Base-by-base conservation (phyloP, 192 early-diverging fungal genomes). In the Coemansia sp. region DNA sequence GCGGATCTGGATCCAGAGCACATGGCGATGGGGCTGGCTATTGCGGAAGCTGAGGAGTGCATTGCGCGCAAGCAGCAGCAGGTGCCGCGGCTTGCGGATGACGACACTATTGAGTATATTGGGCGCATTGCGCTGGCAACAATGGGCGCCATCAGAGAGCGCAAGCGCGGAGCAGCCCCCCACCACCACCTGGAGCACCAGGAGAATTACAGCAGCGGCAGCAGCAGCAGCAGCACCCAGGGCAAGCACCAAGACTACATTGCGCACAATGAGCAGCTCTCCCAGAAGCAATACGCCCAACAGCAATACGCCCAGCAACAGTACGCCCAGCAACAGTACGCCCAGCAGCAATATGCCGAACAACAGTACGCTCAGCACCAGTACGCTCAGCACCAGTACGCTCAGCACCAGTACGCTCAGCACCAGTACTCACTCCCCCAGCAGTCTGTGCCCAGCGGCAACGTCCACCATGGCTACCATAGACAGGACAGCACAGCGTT, bases 131-230 rank as follows among this genome's bases (percentile, higher is more conserved):
- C 79, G 1, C 19, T 81, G 61, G 79, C 79, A 11, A 76, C 79
- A 11, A 47, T 81, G 13, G 70, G 75, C 67, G 73, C 76, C 71
- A 81, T 81, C 57, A 81, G 75, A 58, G 61, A 66, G 19, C 74
- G 76, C 42, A 70, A 76, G 68, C 52, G 52, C 68, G 26, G 26
- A 26, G 26, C 26, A 26, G 26, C 26, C 26, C 26, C 26, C 26
- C 26, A 26, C 26, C 26, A 74, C 15, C 38, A 16, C 26, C 19
- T 18, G 6, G 52, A 12, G 2, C 26, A 54, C 52, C 19, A 54
- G 12, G n/a, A 54, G n/a, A 18, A 54, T 23, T 26, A 12, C 39
- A 16, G 44, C 18, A 23, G 19, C 42, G 23, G 60, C 42, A 18
- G 56, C 18, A 40, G 58, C 32, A 40, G 57, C 57, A 40, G 16